Base-by-base conservation (phyloP, 139 green algal genomes). In the Mesotaenium endlicherianum region DNA sequence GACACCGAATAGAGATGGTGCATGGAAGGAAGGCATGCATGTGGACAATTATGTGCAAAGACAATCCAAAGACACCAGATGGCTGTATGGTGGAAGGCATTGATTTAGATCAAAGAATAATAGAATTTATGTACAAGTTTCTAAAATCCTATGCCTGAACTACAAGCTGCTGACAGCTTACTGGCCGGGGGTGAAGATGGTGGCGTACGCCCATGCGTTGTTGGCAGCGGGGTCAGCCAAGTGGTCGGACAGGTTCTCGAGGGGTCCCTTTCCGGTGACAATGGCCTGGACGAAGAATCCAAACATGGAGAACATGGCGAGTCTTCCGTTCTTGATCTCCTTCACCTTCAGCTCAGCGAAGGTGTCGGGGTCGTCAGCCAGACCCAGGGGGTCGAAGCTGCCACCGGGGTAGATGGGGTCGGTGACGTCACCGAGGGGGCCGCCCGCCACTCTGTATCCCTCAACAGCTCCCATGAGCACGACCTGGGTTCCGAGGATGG, bases 341-440 rank as follows among this genome's bases (percentile, higher is more conserved):
- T 84, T 84, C 36, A 84, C 77, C 77, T 84, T 84, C 30, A 84
- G 69, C 91, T 94, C 91, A 77, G 93, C 91, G 72, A 96, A 92
- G 74, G 93, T 92, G 82, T 96, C 93, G 75, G 95, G 95, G 93
- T 98, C 94, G 90, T 98, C 95, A 91, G 95, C 94, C 86, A 98
- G 93, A 78, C 94, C 94, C 83, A 98, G 44, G 80, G 95, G 95
- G 93, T 98, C 95, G 80, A 95, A 95, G 60, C 88, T 50, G 72
- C 88, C 92, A 72, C 91, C 92, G 53, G 92, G 92, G 92, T 94
- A 90, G 44, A 93, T 70, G 55, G 64, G 85, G 90, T 95, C 92
- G 40, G 89, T 81, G 70, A 84, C 85, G 79, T 93, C 90, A 64
- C 88, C 88, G 41, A 82, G 71, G n/a, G 88, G 90, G 76, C 86